Percentiles rank a stretch among this genome's conserved stretches.
These are phyloP conservation scores for Chrysanthemum seticuspe DNA, from an alignment of 129 eudicot genomes.

Conservation along the genomic window DNA sequence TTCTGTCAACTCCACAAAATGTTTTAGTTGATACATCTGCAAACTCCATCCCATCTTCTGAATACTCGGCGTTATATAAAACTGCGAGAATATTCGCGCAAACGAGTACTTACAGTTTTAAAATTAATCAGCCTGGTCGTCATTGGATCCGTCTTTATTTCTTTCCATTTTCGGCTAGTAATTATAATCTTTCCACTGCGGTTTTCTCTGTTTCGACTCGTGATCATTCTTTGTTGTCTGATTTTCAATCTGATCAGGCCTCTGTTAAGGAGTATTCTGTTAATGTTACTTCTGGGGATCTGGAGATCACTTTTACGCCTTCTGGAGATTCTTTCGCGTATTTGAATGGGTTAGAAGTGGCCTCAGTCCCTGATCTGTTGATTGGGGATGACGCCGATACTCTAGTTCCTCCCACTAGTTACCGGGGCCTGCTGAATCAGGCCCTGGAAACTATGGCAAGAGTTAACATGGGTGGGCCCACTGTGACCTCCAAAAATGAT, in stretches of 20 bases:
- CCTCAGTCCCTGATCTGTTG: constrained; percentile 63
- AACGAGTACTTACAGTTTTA: constrained; percentile 48
- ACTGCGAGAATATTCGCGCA: constrained; percentile 71
- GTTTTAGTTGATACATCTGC: constrained; percentile 50
- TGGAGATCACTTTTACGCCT: constrained; percentile 56
- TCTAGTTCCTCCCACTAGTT: constrained; percentile 41
- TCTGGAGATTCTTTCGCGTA: constrained; percentile 57
- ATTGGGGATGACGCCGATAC: constrained; percentile 54
- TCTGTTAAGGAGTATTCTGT: constrained; percentile 58
- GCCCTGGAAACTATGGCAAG: constrained; percentile 63
- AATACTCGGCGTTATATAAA: constrained; percentile 45
- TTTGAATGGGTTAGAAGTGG: constrained; percentile 76
- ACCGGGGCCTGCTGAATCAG: constrained; percentile 40
- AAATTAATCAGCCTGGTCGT: constrained; percentile 66
- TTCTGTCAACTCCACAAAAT: constrained; percentile 61
- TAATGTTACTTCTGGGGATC: constrained; percentile 38
- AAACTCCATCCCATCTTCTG: constrained; percentile 49
- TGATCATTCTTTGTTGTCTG: constrained; percentile 45
- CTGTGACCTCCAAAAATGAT: constrained; percentile 56
- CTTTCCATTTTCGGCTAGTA: constrained; percentile 52
- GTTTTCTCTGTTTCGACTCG: constrained; percentile 61
- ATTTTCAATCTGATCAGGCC: constrained; percentile 35
- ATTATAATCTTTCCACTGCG: constrained; percentile 52
- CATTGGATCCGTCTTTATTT: constrained; percentile 87
- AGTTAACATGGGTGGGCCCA: constrained; percentile 88